phyloP scores from a whole-genome alignment of 2,329 filamentous ascomycete species.

The Ophiostoma sp. region DNA sequence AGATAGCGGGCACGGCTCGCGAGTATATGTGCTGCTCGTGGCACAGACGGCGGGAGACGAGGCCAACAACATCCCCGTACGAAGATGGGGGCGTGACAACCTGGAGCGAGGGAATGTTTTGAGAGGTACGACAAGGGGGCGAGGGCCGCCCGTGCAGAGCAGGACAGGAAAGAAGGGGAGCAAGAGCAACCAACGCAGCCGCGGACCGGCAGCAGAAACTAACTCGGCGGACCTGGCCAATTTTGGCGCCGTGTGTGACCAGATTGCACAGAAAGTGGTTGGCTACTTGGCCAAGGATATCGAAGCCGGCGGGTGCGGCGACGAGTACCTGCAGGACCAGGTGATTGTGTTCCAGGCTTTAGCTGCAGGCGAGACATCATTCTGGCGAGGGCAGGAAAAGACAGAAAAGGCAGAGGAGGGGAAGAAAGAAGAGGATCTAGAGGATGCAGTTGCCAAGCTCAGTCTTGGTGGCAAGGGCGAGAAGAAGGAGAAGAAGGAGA shows the following conservation, averaged over 20 bases:
- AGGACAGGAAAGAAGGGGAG: conserved; percentile 7
- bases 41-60: conserved; percentile 40
- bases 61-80: conserved; percentile 18
- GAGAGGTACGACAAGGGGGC: conserved; percentile 27
- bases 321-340: conserved; percentile 57
- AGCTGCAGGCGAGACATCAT: conserved; percentile 47
- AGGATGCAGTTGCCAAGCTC: neutral
- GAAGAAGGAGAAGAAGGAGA: conserved; percentile 9
- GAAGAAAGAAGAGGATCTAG: conserved; percentile 7
- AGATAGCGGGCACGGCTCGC: conserved; percentile 47
- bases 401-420: conserved; percentile 23
- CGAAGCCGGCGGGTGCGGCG: conserved; percentile 42
- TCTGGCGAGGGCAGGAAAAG: conserved; percentile 34
- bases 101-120: conserved; percentile 18
- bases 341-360: conserved; percentile 56
- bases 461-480: conserved; percentile 30
- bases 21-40: conserved; percentile 54
- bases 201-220: neutral
- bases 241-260: conserved; percentile 28
- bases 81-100: conserved; percentile 45
- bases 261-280: conserved; percentile 37
- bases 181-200: neutral
- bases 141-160: neutral
- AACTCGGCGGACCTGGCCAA: neutral
- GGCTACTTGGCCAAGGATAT: conserved; percentile 44